Percentiles rank a stretch among this genome's conserved stretches.
phyloP scores from a whole-genome alignment of 2,329 filamentous ascomycete genomes.

The Cladosporium sp. region DNA sequence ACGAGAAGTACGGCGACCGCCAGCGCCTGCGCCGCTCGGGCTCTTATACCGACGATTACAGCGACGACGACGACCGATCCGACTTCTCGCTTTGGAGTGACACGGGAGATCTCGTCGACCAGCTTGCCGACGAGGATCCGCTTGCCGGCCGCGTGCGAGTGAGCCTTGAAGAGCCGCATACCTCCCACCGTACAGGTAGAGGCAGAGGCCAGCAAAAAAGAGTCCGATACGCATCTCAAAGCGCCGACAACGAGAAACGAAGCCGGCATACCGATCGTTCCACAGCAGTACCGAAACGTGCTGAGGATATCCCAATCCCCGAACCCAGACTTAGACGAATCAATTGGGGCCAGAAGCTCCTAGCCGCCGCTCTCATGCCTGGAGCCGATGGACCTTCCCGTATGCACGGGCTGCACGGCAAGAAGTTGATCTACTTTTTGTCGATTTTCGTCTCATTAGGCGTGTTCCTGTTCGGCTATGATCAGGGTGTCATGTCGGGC shows the following conservation, averaged over 20 bases:
- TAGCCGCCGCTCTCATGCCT: conserved; percentile 81
- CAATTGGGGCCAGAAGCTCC: conserved; percentile 61
- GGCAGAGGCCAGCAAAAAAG: conserved; percentile 16
- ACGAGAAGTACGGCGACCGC: conserved; percentile 48
- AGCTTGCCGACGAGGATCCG: conserved; percentile 77
- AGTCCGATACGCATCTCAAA: conserved; percentile 11
- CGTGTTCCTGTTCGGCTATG: conserved; percentile 85
- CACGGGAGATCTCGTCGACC: conserved; percentile 91
- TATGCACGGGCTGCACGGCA: conserved; percentile 90
- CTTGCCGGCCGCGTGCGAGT: conserved; percentile 65
- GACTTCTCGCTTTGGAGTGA: conserved; percentile 86
- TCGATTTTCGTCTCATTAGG: conserved; percentile 51
- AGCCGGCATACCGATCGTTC: conserved; percentile 24
- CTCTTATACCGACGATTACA: conserved; percentile 20
- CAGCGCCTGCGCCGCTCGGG: conserved; percentile 40
- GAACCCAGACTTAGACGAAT: conserved; percentile 60
- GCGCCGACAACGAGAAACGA: conserved; percentile 37
- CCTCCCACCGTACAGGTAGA: conserved; percentile 16
- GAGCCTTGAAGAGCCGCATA: conserved; percentile 58
- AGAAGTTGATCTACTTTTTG: conserved; percentile 75
- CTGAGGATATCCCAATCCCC: conserved; percentile 79
- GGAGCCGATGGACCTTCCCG: conserved; percentile 61
- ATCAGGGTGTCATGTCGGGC: conserved; percentile 83
- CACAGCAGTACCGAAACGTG: conserved; percentile 47
- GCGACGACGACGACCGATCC: conserved; percentile 44